phyloP scores from a whole-genome alignment of 805 yeast genomes.

The Kregervanrija fluxuum region DNA sequence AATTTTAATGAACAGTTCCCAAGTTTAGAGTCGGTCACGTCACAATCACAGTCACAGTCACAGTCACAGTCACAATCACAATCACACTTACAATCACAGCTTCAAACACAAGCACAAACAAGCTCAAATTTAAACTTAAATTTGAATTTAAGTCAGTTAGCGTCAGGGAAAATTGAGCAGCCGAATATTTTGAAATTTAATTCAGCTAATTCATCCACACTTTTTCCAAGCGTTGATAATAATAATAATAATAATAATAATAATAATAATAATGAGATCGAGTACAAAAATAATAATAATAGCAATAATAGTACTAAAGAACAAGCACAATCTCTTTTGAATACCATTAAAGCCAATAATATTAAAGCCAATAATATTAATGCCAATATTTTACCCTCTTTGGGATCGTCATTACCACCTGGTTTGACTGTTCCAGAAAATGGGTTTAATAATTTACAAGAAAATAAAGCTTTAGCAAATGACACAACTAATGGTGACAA shows the following conservation, averaged over 20 bases:
- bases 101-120: slow-evolving; percentile 6
- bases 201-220: slow-evolving; percentile 7
- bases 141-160: slow-evolving; percentile 1
- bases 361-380: background rate
- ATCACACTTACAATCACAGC: slow-evolving; percentile 15
- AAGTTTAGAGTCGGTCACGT: slow-evolving; percentile 14
- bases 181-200: slow-evolving; percentile 11
- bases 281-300: background rate
- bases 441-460: no score
- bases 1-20: slow-evolving; percentile 22
- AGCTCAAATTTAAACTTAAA: background rate
- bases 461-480: no score
- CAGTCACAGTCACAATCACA: slow-evolving; percentile 7
- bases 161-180: slow-evolving; percentile 13
- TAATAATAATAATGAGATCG: background rate
- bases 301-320: no score
- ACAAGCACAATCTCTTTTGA: no score
- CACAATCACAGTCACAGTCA: slow-evolving; percentile 4
- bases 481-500: no score
- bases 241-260: background rate
- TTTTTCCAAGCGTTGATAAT: no score
- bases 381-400: background rate
- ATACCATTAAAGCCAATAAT: background rate
- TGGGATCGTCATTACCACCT: slow-evolving; percentile 1
- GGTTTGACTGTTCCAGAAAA: background rate